Evolutionary conservation across 306 rosid genomes (phyloP), one percentile per base, ranked within the genome.

Genomic region (Quillaja saponaria): DNA sequence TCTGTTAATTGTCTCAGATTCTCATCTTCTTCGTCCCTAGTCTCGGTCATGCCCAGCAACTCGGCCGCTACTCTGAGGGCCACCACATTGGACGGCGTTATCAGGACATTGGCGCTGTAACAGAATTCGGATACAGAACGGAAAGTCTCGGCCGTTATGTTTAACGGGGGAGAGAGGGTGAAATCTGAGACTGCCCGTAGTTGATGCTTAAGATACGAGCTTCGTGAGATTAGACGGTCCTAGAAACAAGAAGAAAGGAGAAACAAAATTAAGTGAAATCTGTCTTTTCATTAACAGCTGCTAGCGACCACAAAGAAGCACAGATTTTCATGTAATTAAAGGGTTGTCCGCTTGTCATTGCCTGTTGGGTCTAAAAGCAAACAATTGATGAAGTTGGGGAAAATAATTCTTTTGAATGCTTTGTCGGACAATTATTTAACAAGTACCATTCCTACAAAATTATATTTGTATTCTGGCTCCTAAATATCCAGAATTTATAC

Each of bases 51-150:
- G 18, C 80, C 86, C 1, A 91, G 64, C 39, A 91, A 69, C 75
- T 84, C 96, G 41, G 96, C 84, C 15, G 97, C 96, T 1, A 85
- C 85, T 67, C 84, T 74, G 7, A 91, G 69, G 10, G 91, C 87
- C 0, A 91, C 91, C 7, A 91, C 76, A 57, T 91, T 91, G 5
- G 71, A 53, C 31, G 90, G 78, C 57, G 88, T 84, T 34, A 91
- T 34, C 50, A 75, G 76, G 45, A 80, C 77, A 19, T 47, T 60
- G 13, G 78, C 64, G 15, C 86, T 75, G 71, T 91, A 91, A 77
- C 96, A 91, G 80, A 82, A 91, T 13, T 77, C 91, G 5, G 88
- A 87, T 0, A 91, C 73, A 0, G 67, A 48, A 18, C 82, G 44
- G 62, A 91, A 91, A 15, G 84, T 77, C 14, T 78, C 90, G 42